Conservation (phyloP, 495 filamentous ascomycete genomes). For the Aspergillus ellipticus region DNA sequence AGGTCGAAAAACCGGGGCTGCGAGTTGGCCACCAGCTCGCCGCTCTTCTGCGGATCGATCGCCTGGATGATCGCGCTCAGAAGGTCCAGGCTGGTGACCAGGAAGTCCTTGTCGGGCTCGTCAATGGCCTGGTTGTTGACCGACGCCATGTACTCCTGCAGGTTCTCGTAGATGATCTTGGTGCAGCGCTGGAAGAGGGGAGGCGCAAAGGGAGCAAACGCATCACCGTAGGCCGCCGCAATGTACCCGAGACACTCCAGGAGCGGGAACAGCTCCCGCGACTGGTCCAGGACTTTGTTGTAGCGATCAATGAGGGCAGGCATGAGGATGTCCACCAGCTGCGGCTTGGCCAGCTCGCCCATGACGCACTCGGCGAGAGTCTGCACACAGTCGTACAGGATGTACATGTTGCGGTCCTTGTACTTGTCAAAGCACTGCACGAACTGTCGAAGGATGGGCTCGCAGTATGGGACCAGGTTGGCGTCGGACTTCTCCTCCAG, state of each 20-base stretch:
- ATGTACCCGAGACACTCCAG: constrained; percentile 95
- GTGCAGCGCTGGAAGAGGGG: constrained; percentile 84
- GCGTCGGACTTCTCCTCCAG: constrained; percentile 90
- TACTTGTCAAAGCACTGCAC: constrained; percentile 89
- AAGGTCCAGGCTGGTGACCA: constrained; percentile 93
- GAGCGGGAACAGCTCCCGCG: constrained; percentile 88
- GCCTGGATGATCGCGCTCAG: constrained; percentile 93
- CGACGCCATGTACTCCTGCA: constrained; percentile 69
- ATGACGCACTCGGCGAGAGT: constrained; percentile 92
- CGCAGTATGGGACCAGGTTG: constrained; percentile 75
- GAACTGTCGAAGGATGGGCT: constrained; percentile 88
- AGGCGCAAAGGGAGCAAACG: constrained; percentile 77
- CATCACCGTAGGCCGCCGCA: constrained; percentile 76
- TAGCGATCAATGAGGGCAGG: constrained; percentile 88
- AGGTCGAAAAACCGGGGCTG: constrained; percentile 86
- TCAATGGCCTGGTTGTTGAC: constrained; percentile 65
- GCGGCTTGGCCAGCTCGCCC: constrained; percentile 67
- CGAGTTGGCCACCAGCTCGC: constrained; percentile 67
- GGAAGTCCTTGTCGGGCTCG: constrained; percentile 90
- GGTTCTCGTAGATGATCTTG: constrained; percentile 84
- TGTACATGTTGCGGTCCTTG: constrained; percentile 98
- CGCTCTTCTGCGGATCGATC: constrained; percentile 68
- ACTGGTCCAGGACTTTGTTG: constrained; percentile 82
- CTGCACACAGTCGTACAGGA: constrained; percentile 98
- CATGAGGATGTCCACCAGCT: constrained; percentile 84